A percentile compares a stretch with the other conserved stretches of the same genome.
phyloP scores from a whole-genome alignment of 129 eudicot genomes.

The Tagetes erecta region DNA sequence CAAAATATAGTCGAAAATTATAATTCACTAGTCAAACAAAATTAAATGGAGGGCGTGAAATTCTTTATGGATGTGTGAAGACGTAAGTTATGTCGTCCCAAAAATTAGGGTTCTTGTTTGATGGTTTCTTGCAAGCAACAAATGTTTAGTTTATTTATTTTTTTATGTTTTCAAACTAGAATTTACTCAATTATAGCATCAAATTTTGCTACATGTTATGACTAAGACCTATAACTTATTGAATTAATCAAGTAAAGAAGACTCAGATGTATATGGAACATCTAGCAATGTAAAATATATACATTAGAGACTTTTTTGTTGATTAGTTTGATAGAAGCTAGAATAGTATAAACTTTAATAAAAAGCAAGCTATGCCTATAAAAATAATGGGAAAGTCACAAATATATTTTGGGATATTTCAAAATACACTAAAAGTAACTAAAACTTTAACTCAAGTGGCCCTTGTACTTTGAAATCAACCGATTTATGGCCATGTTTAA shows the following conservation, averaged over 20 bases:
- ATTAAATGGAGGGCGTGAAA: conserved; percentile 15
- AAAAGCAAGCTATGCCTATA: no score
- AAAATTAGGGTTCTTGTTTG: conserved; percentile 26
- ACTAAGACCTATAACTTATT: not conserved
- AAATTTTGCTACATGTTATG: not conserved
- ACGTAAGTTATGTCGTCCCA: conserved; percentile 9
- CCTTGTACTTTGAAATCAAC: not conserved
- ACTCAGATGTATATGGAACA: no score
- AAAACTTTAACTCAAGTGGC: no score
- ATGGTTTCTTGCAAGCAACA: conserved; percentile 32
- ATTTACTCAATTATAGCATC: not conserved
- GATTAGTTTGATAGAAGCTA: no score
- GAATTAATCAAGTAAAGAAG: not conserved
- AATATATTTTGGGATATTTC: no score
- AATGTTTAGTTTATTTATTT: not conserved
- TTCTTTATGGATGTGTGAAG: not conserved
- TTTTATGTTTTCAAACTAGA: not conserved
- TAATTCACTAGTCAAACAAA: not conserved
- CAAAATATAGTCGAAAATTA: no score
- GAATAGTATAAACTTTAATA: no score
- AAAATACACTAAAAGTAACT: no score
- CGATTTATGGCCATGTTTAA: not conserved
- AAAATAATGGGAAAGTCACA: no score
- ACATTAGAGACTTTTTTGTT: no score
- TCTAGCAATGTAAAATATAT: no score